Conservation (phyloP, 345 rosid species). For the Dimocarpus longan region DNA sequence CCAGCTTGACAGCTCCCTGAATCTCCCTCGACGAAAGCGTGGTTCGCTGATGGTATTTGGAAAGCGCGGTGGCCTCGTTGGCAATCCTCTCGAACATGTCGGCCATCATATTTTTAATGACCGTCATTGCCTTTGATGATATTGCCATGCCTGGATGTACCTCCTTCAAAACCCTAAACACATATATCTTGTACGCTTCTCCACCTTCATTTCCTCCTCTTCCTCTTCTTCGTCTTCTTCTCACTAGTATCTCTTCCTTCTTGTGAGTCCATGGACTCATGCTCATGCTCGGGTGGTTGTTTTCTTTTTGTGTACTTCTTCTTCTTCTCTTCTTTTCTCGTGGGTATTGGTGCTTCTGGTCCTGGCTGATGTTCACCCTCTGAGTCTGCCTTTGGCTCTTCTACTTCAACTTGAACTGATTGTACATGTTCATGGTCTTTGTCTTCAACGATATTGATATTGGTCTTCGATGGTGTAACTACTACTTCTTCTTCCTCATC, state of each 20-base stretch:
- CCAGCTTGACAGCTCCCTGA: slow-evolving; percentile 65
- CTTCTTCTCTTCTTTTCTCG: slow-evolving; percentile 9
- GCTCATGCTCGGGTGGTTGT: background rate
- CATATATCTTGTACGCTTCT: slow-evolving; percentile 62
- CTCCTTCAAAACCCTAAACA: slow-evolving; percentile 62
- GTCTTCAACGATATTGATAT: slow-evolving; percentile 14
- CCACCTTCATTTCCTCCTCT: background rate
- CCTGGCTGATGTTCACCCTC: background rate
- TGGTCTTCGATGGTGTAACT: background rate
- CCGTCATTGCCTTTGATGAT: slow-evolving; percentile 69
- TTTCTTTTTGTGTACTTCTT: background rate
- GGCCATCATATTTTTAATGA: slow-evolving; percentile 62
- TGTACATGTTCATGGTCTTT: slow-evolving; percentile 4
- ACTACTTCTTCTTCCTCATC: background rate
- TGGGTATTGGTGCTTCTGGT: slow-evolving; percentile 7
- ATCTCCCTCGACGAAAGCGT: slow-evolving; percentile 73
- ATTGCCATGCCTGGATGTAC: slow-evolving; percentile 73
- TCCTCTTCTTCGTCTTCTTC: background rate
- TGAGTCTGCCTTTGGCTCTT: slow-evolving; percentile 2
- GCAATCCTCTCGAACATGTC: slow-evolving; percentile 81
- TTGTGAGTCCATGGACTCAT: background rate
- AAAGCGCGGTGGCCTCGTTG: slow-evolving; percentile 57
- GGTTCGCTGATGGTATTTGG: slow-evolving; percentile 30
- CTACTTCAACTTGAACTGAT: slow-evolving; percentile 8
- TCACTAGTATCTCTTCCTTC: background rate